Evolutionary conservation across 2,329 filamentous ascomycete genomes (phyloP).

Genomic region (Sporothrix brunneoviolacea): DNA sequence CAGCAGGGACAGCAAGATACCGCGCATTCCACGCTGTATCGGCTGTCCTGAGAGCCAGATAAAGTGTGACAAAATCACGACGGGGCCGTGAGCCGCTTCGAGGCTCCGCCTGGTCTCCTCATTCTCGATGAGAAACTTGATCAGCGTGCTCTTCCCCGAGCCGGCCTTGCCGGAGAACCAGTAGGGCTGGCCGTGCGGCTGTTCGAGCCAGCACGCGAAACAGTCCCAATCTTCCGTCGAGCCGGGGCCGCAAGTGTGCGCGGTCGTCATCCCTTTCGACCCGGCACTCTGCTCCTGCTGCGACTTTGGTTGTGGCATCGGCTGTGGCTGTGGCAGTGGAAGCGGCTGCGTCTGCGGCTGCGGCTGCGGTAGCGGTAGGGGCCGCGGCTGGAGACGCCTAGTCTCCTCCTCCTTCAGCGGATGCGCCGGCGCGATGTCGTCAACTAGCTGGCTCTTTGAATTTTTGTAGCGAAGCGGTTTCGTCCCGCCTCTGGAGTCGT

Average conservation of each 20-base stretch:
- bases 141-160: slow-evolving; percentile 1
- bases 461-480: background rate
- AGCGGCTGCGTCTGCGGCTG: too few species aligned
- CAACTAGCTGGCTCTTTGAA: too few species aligned
- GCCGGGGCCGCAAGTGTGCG: background rate
- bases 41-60: slow-evolving; percentile 1
- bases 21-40: background rate
- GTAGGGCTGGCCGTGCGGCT: background rate
- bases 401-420: too few species aligned
- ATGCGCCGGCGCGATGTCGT: too few species aligned
- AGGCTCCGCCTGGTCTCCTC: background rate
- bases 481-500: background rate
- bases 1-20: background rate
- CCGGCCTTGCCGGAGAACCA: background rate
- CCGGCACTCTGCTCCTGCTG: too few species aligned
- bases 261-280: too few species aligned
- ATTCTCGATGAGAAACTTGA: background rate
- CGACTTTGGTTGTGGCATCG: too few species aligned
- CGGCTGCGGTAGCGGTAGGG: too few species aligned
- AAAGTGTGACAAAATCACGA: background rate
- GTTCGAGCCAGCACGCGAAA: background rate
- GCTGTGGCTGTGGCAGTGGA: too few species aligned
- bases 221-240: background rate
- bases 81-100: background rate
- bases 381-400: too few species aligned